phyloP scores from a whole-genome alignment of 805 yeast species.

The Ogataea nitratoaversa region DNA sequence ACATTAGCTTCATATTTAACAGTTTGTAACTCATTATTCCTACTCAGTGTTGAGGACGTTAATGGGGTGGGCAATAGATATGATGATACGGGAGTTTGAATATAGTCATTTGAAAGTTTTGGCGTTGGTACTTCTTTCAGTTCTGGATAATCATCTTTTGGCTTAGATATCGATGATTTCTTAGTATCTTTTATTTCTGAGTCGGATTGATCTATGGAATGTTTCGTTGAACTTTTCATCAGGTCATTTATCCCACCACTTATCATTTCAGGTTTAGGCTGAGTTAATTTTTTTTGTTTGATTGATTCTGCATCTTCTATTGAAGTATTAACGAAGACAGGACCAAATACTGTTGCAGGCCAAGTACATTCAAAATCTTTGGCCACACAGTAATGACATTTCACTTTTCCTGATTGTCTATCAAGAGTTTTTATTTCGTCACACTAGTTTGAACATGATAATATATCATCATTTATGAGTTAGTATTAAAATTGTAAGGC shows the following conservation, averaged over 20 bases:
- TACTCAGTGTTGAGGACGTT: not conserved
- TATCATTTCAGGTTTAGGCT: conserved; percentile 2
- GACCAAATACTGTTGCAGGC: conserved; percentile 10
- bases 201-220: no score
- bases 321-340: conserved; percentile 7
- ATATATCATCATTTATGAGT: not conserved
- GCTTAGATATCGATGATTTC: no score
- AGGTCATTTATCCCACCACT: not conserved
- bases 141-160: no score
- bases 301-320: conserved; percentile 7
- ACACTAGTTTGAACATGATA: conserved; percentile 1
- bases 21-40: conserved; percentile 1
- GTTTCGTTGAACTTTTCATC: not conserved
- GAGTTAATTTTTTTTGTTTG: conserved; percentile 3
- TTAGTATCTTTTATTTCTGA: not conserved
- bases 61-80: not conserved
- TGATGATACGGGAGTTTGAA: not conserved
- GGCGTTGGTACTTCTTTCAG: not conserved
- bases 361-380: conserved; percentile 7
- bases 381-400: conserved; percentile 7
- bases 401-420: conserved; percentile 3
- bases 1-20: not conserved
- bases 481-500: no score
- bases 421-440: conserved; percentile 10
- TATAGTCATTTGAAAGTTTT: not conserved